Evolutionary conservation across 192 early-diverging fungal species (phyloP).

Genomic region (Chytriomyces sp.): DNA sequence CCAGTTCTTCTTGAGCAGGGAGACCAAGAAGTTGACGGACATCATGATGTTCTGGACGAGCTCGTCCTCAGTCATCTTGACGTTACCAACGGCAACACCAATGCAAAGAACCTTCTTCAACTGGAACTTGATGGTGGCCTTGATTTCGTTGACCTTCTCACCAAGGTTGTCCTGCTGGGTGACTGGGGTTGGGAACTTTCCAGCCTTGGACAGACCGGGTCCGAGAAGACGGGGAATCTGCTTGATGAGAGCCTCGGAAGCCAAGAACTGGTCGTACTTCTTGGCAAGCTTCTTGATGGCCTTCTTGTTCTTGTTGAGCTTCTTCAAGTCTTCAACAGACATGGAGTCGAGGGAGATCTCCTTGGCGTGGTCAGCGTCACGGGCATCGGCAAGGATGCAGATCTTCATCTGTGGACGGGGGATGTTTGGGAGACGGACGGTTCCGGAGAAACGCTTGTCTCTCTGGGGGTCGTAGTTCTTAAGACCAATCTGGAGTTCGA

Average conservation of each 20-base stretch:
- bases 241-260: slow-evolving; percentile 97
- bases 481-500: slow-evolving; percentile 97
- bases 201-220: slow-evolving; percentile 98
- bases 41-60: slow-evolving; percentile 95
- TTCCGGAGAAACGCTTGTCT: slow-evolving; percentile 99
- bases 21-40: slow-evolving; percentile 98
- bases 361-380: slow-evolving; percentile 96
- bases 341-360: slow-evolving; percentile 83
- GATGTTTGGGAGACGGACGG: slow-evolving; percentile 91
- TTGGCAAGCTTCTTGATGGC: slow-evolving; percentile 98
- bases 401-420: slow-evolving; percentile 94
- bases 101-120: slow-evolving; percentile 99
- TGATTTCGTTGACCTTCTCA: slow-evolving; percentile 90
- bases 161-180: slow-evolving; percentile 84
- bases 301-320: slow-evolving; percentile 99
- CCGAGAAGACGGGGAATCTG: slow-evolving; percentile 98
- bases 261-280: slow-evolving; percentile 98
- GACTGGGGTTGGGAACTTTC: slow-evolving; percentile 98
- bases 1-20: slow-evolving; percentile 98
- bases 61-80: slow-evolving; percentile 94
- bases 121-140: slow-evolving; percentile 99
- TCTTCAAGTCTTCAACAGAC: slow-evolving; percentile 98
- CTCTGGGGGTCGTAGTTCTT: slow-evolving; percentile 99
- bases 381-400: slow-evolving; percentile 94
- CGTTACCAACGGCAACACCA: slow-evolving; percentile 94